Percentiles rank a stretch among this genome's conserved stretches.
Evolutionary conservation across 2,329 filamentous ascomycete genomes (phyloP).

Genomic region (Trichoderma hamatum): DNA sequence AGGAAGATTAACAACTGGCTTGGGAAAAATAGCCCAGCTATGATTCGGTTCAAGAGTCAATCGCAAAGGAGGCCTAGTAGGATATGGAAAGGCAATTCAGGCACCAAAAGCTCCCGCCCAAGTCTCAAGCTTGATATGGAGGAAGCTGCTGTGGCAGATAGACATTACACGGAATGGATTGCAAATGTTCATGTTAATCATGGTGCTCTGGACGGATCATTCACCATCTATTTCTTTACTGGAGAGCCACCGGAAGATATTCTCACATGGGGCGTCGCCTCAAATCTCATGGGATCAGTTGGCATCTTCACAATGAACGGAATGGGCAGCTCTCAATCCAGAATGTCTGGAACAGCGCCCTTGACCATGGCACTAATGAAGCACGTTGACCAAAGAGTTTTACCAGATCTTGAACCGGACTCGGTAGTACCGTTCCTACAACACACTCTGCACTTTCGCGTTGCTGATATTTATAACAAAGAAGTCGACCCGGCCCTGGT

Average conservation of each 20-base stretch:
- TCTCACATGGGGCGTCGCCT: constrained; percentile 53
- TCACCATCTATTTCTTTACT: constrained; percentile 68
- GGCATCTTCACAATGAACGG: constrained; percentile 55
- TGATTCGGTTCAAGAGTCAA: constrained; percentile 26
- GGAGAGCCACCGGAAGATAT: constrained; percentile 54
- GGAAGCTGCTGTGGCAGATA: constrained; percentile 41
- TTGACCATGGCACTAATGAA: constrained; percentile 54
- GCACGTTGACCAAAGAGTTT: constrained; percentile 42
- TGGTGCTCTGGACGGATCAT: constrained; percentile 62
- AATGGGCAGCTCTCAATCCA: constrained; percentile 38
- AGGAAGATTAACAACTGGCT: constrained; percentile 57
- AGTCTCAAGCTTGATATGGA: constrained; percentile 34
- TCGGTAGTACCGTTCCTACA: constrained; percentile 48
- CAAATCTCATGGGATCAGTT: constrained; percentile 64
- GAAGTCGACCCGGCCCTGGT: constrained; percentile 35
- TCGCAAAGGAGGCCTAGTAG: background rate
- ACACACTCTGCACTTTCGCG: constrained; percentile 41
- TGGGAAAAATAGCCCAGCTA: constrained; percentile 38
- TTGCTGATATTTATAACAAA: constrained; percentile 35
- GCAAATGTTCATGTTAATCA: constrained; percentile 67
- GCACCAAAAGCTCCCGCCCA: constrained; percentile 26
- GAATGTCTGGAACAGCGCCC: constrained; percentile 55
- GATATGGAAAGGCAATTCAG: background rate
- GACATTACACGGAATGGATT: constrained; percentile 65
- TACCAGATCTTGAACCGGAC: constrained; percentile 44